Evolutionary conservation across 495 filamentous ascomycete genomes (phyloP).

Genomic region (Astrothelium macrocarpum): DNA sequence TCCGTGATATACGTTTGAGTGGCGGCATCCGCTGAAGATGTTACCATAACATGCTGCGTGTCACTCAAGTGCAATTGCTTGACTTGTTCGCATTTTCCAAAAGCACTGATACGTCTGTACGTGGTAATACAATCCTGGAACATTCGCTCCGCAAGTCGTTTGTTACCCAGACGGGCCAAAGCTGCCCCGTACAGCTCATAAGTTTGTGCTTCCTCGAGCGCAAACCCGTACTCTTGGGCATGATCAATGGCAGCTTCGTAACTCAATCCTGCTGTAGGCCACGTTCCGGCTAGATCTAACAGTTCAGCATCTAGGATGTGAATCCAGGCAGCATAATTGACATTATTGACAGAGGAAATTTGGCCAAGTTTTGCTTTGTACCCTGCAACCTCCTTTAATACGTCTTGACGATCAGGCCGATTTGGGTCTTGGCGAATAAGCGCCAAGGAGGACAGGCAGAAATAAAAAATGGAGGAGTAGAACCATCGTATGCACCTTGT

Average conservation of each 20-base stretch:
- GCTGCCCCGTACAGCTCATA: conserved; percentile 71
- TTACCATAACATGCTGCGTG: conserved; percentile 52
- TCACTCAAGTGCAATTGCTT: conserved; percentile 59
- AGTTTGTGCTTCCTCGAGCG: conserved; percentile 70
- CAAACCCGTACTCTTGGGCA: conserved; percentile 63
- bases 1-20: conserved; percentile 68
- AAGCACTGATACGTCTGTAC: conserved; percentile 65
- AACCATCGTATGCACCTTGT: conserved; percentile 53
- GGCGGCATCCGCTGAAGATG: conserved; percentile 54
- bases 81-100: conserved; percentile 62
- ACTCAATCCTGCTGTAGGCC: conserved; percentile 49
- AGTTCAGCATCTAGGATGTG: conserved; percentile 65
- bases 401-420: conserved; percentile 41
- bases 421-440: conserved; percentile 48
- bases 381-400: conserved; percentile 45
- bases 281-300: conserved; percentile 52
- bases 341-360: conserved; percentile 56
- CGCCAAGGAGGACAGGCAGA: conserved; percentile 56
- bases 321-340: conserved; percentile 75
- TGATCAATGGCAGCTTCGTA: conserved; percentile 78
- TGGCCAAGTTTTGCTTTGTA: conserved; percentile 58
- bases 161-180: conserved; percentile 58
- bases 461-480: conserved; percentile 56
- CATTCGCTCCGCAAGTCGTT: conserved; percentile 60
- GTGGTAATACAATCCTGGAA: conserved; percentile 63